Conservation (phyloP, 1,139 yeast genomes). For the Saccharomyces hybrid region DNA sequence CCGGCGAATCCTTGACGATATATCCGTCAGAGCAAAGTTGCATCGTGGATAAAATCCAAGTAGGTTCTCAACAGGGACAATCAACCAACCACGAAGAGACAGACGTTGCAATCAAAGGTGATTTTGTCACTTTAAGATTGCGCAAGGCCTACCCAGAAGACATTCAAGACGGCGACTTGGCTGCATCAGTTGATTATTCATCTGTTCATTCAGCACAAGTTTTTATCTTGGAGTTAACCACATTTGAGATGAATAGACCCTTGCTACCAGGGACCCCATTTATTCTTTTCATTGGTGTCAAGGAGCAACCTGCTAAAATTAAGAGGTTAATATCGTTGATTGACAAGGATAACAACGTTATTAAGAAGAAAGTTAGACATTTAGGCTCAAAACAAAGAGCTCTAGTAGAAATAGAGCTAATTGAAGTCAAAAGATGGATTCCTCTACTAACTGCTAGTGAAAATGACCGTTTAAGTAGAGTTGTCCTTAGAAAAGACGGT, state of each 20-base stretch:
- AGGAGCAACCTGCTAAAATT: constrained; percentile 68
- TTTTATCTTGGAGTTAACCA: constrained; percentile 50
- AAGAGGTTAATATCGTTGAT: constrained; percentile 47
- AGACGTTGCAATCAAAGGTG: constrained; percentile 57
- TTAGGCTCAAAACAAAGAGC: constrained; percentile 70
- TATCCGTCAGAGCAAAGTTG: constrained; percentile 49
- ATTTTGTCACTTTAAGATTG: constrained; percentile 54
- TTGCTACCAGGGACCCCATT: constrained; percentile 77
- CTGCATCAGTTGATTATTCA: constrained; percentile 44
- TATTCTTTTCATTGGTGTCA: constrained; percentile 73
- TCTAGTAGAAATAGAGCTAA: constrained; percentile 55
- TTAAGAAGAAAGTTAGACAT: constrained; percentile 58
- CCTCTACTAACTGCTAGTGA: constrained; percentile 58
- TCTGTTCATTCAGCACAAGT: constrained; percentile 41
- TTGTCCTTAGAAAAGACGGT: constrained; percentile 83
- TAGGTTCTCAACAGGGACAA: constrained; percentile 29
- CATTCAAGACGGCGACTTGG: constrained; percentile 66
- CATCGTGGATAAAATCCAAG: constrained; percentile 38
- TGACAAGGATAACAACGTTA: constrained; percentile 39
- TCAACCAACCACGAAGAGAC: constrained; percentile 9
- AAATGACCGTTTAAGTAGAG: constrained; percentile 63
- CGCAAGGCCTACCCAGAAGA: constrained; percentile 44
- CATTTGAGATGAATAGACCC: constrained; percentile 70
- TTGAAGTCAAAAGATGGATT: constrained; percentile 40
- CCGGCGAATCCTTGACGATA: constrained; percentile 61